A percentile compares a stretch with the other conserved stretches of the same genome.
Conservation (phyloP, 495 filamentous ascomycete genomes). For the Hyphodiscus hymeniophilus region DNA sequence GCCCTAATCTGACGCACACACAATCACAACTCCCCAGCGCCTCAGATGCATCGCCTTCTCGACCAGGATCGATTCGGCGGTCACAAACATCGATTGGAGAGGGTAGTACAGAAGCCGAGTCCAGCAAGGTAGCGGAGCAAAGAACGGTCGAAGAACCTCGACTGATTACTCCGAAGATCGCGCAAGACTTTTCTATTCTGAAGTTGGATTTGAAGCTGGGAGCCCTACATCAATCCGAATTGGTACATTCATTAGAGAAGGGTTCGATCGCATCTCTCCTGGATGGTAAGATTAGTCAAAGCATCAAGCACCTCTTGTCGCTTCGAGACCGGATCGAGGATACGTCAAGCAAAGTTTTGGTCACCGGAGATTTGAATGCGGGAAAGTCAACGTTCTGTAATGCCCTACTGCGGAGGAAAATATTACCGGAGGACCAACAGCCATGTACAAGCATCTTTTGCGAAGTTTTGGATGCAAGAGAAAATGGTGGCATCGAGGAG, state of each 20-base stretch:
- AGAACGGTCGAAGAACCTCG: conserved; percentile 51
- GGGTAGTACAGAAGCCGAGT: conserved; percentile 50
- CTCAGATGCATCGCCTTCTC: conserved; percentile 30
- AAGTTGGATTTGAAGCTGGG: conserved; percentile 93
- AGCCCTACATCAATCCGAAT: conserved; percentile 72
- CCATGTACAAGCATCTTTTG: conserved; percentile 99
- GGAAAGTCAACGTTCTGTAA: conserved; percentile 99
- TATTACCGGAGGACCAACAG: conserved; percentile 93
- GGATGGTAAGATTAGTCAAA: conserved; percentile 89
- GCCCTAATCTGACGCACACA: conserved; percentile 47
- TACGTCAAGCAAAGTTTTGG: conserved; percentile 91
- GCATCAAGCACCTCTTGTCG: conserved; percentile 78
- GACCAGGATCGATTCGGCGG: conserved; percentile 50
- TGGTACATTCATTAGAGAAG: conserved; percentile 96
- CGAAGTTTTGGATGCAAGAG: conserved; percentile 85
- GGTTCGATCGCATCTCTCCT: conserved; percentile 78
- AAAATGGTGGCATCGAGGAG: conserved; percentile 86
- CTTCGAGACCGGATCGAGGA: conserved; percentile 93
- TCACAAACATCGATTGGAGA: conserved; percentile 64
- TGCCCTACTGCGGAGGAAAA: conserved; percentile 81
- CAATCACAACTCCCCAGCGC: conserved; percentile 32
- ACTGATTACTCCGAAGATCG: conserved; percentile 85
- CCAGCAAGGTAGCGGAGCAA: conserved; percentile 57
- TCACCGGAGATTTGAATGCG: conserved; percentile 96
- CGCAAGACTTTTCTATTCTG: conserved; percentile 89